Percentiles rank a stretch among this genome's conserved stretches.
Conservation (phyloP, 495 filamentous ascomycete genomes). For the Lichenothelia convexa region DNA sequence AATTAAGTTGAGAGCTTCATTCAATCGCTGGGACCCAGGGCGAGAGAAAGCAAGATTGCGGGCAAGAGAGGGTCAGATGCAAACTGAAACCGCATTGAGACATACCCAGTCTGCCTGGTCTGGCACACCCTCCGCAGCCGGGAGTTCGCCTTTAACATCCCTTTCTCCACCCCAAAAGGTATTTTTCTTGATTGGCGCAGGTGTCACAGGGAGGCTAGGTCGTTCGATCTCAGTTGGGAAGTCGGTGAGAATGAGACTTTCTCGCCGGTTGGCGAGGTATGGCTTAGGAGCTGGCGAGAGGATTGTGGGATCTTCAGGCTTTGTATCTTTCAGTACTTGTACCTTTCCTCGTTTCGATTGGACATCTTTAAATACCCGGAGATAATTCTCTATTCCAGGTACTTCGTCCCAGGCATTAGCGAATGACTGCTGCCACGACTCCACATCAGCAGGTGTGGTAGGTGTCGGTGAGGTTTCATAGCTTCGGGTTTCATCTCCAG, state of each 20-base stretch:
- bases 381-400: conserved; percentile 64
- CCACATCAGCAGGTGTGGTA: not conserved
- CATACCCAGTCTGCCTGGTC: conserved; percentile 79
- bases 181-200: conserved; percentile 49
- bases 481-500: not conserved
- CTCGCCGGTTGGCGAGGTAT: conserved; percentile 18
- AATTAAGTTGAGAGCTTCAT: no score
- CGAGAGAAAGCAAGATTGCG: not conserved
- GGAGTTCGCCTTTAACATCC: conserved; percentile 38
- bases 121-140: conserved; percentile 62
- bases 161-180: conserved; percentile 33
- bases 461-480: conserved; percentile 4
- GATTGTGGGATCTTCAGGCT: not conserved
- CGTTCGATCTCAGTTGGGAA: conserved; percentile 72
- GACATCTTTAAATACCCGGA: conserved; percentile 46
- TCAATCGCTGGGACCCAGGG: not conserved
- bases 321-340: conserved; percentile 28
- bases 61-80: not conserved
- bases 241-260: conserved; percentile 54
- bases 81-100: conserved; percentile 27
- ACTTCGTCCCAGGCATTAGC: conserved; percentile 77
- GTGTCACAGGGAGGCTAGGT: conserved; percentile 80
- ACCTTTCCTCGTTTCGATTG: conserved; percentile 34
- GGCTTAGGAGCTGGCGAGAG: conserved; percentile 2
- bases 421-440: conserved; percentile 1